Evolutionary conservation across 1,284 basidiomycete species (phyloP), one percentile per base, ranked within the genome.

Genomic region (Cyathus olla): DNA sequence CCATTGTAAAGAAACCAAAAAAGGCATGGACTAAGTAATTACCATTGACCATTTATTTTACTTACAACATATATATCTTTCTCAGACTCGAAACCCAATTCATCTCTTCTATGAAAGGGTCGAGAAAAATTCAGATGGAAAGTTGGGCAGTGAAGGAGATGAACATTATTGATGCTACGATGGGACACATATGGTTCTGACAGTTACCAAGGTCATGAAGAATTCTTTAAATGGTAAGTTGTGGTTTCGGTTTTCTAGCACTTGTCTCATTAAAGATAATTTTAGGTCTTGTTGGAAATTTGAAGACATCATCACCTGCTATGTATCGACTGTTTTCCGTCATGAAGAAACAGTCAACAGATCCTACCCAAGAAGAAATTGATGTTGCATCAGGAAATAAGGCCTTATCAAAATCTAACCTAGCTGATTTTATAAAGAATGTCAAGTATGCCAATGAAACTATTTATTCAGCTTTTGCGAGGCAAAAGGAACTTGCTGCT

Each of bases 101-200:
- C 71, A 71, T 57, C 46, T 56, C 27, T 72, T 70, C 49, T 68
- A 65, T 39, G 63, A 72, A 24, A 17, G 24, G 2, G 60, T 68
- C 24, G 19, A 13, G 10, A 31, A 26, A n/a, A 57, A 60, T 52
- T 50, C 61, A 3, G 46, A 64, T 24, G 64, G 60, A 17, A 31
- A 57, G 8, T 29, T 22, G 3, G 58, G 56, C 3, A n/a, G n/a
- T n/a, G 51, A 47, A 1, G 69, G 72, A 2, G 66, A 70, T 51
- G 69, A 61, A 52, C 67, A 74, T 56, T 74, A 65, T 49, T 63
- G 66, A 35, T 75, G 70, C 50, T 66, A 58, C 57, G 69, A 75
- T 54, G 69, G 72, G 1, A 65, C 56, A 44, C 42, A 52, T 2
- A 67, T 67, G 47, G 61, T 69, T 17, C 52, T 69, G 15, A 74